These are phyloP conservation scores for Clarireedia hainanense DNA, from an alignment of 2,329 filamentous ascomycete genomes.

Conservation along the genomic window DNA sequence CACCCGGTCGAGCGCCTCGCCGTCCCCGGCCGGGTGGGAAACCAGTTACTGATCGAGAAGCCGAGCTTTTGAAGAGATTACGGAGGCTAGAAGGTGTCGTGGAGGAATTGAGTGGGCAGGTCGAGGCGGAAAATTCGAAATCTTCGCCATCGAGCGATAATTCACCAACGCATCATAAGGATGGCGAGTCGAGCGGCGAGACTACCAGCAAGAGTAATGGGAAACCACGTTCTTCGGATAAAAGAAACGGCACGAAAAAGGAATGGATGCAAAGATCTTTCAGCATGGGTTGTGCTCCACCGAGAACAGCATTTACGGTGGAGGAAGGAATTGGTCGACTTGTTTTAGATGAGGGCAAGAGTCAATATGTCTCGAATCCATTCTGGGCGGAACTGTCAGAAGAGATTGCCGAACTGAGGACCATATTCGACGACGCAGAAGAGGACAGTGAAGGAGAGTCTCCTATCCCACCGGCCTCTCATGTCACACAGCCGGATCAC, in stretches of 20 bases:
- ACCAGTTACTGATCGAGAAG: constrained; percentile 51
- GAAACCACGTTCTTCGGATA: constrained; percentile 24
- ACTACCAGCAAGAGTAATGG: not conserved
- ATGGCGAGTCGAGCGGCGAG: constrained; percentile 14
- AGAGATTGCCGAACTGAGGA: constrained; percentile 25
- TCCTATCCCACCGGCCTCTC: constrained; percentile 32
- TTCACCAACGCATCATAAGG: constrained; percentile 13
- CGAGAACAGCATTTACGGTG: constrained; percentile 29
- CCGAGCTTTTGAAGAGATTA: constrained; percentile 64
- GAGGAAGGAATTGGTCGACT: constrained; percentile 50
- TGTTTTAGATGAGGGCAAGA: constrained; percentile 60
- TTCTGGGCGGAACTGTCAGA: constrained; percentile 71
- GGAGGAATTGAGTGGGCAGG: constrained; percentile 57
- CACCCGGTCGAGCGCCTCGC: constrained; percentile 63
- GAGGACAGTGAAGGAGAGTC: constrained; percentile 22
- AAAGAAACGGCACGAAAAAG: constrained; percentile 19
- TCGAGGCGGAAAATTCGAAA: constrained; percentile 30
- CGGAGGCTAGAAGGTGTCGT: constrained; percentile 70
- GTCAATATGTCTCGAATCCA: constrained; percentile 66
- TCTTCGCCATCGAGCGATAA: constrained; percentile 22
- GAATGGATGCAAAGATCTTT: constrained; percentile 21
- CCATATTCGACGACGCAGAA: constrained; percentile 26
- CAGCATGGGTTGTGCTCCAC: constrained; percentile 21
- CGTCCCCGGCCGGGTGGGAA: constrained; percentile 58
- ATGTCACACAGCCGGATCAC: constrained; percentile 55